phyloP scores from a whole-genome alignment of 192 early-diverging fungal species.

The Haplosporangium gracile region DNA sequence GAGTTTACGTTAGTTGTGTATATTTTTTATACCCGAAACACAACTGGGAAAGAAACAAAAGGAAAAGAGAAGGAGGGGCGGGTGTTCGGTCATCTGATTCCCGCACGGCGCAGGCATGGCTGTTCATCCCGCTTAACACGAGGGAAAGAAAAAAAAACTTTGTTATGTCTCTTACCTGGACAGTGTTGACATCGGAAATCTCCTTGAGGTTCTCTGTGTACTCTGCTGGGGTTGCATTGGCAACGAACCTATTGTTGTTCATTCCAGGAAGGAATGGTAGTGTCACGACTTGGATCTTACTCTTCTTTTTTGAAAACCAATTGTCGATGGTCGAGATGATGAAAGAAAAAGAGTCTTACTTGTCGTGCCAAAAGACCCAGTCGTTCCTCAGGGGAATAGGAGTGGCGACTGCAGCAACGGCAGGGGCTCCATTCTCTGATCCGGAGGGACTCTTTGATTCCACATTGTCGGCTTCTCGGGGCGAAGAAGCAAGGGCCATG shows the following conservation, averaged over 20 bases:
- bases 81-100: constrained; percentile 5
- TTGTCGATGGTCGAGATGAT: not conserved
- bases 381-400: constrained; percentile 54
- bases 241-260: constrained; percentile 48
- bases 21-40: not conserved
- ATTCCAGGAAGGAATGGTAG: not conserved
- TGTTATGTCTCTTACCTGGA: constrained; percentile 53
- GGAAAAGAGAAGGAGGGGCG: not conserved
- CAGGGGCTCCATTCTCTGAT: constrained; percentile 31
- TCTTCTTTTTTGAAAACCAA: not conserved
- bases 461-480: constrained; percentile 36
- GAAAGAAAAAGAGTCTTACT: constrained; percentile 32
- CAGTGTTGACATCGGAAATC: constrained; percentile 61
- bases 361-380: constrained; percentile 62
- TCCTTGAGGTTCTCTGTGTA: constrained; percentile 62
- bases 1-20: constrained; percentile 7
- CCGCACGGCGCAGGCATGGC: constrained; percentile 1
- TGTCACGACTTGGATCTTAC: not conserved
- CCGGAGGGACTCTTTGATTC: constrained; percentile 43
- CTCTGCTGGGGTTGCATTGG: constrained; percentile 61
- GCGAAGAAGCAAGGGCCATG: constrained; percentile 53
- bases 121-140: not conserved
- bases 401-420: constrained; percentile 16
- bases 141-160: not conserved
- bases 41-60: not conserved